These are phyloP conservation scores for Eucalyptus shirleyi DNA, from an alignment of 345 rosid genomes.

Conservation along the genomic window DNA sequence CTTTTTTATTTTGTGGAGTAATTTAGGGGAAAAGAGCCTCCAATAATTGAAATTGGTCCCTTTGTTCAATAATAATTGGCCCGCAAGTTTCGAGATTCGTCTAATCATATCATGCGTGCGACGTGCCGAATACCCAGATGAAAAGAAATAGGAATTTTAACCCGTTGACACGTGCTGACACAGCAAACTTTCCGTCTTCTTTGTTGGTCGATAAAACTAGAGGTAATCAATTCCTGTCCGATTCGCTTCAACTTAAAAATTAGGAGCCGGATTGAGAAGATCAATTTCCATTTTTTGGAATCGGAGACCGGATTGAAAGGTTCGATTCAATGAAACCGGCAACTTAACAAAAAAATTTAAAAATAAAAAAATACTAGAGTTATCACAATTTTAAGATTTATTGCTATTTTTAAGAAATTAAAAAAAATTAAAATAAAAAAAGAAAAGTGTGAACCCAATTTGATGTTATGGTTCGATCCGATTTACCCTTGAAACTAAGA, in stretches of 20 bases:
- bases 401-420: no score
- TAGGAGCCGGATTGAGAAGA: no score
- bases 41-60: background rate
- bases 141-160: background rate
- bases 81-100: background rate
- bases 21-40: background rate
- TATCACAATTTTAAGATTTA: no score
- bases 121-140: background rate
- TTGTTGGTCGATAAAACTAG: background rate
- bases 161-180: background rate
- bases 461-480: accelerated
- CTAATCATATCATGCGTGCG: background rate
- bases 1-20: background rate
- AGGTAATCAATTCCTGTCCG: no score
- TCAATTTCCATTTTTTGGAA: no score
- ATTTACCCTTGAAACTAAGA: accelerated
- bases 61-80: background rate
- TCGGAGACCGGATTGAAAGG: no score
- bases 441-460: no score
- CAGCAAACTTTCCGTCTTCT: background rate
- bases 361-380: no score
- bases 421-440: accelerated
- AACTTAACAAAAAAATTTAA: no score
- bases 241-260: no score
- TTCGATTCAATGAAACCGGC: no score